Percentiles rank a stretch among this genome's conserved stretches.
These are phyloP conservation scores for Lentinula detonsa DNA, from an alignment of 768 basidiomycete genomes.

Conservation along the genomic window DNA sequence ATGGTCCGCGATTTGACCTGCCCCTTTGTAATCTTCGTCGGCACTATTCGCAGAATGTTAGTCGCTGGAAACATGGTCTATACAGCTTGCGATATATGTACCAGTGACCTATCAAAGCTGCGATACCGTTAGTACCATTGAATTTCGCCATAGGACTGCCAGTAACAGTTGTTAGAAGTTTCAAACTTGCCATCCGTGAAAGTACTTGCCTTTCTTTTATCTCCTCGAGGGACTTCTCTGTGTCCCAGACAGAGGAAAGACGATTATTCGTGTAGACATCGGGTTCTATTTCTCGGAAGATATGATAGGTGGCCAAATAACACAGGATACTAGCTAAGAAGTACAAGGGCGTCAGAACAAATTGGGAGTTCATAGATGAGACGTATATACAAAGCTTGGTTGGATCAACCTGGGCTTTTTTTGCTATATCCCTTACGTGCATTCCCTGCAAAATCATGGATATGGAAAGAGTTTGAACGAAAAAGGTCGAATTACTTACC, in stretches of 20 bases:
- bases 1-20: slow-evolving; percentile 1
- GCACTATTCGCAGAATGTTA: neutral
- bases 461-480: neutral
- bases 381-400: slow-evolving; percentile 20
- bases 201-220: slow-evolving; percentile 13
- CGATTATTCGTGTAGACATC: slow-evolving; percentile 26
- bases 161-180: neutral
- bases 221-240: slow-evolving; percentile 13
- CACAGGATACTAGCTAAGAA: slow-evolving; percentile 22
- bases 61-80: neutral
- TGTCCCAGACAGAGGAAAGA: slow-evolving; percentile 22
- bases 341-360: neutral
- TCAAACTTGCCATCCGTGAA: neutral
- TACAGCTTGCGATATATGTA: neutral
- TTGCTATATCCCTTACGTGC: slow-evolving; percentile 23
- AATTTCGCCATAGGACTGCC: slow-evolving; percentile 6
- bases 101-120: slow-evolving; percentile 14
- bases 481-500: slow-evolving; percentile 1
- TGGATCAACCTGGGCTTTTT: slow-evolving; percentile 14
- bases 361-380: neutral
- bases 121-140: slow-evolving; percentile 7
- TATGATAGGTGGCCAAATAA: slow-evolving; percentile 25
- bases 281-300: slow-evolving; percentile 24
- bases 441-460: slow-evolving; percentile 12
- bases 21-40: slow-evolving; percentile 4